Evolutionary conservation across 2,329 filamentous ascomycete genomes (phyloP), one percentile per base, ranked within the genome.

Genomic region (Botrytis medusae): DNA sequence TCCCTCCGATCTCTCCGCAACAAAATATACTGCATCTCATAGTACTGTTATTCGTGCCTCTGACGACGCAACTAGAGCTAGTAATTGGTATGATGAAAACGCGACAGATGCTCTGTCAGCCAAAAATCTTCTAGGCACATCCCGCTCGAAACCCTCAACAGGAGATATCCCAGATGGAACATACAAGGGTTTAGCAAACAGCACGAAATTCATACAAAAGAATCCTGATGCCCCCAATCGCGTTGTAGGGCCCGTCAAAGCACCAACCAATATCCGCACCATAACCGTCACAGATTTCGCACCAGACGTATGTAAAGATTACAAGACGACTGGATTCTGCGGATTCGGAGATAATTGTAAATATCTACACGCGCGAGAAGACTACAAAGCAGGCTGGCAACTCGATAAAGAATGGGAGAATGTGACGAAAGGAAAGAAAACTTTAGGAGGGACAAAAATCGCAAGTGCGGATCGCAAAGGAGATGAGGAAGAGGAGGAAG

Each of bases 301-400:
- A 0, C 94, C 95, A 0, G 95, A 98, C 77, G 93, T 97, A 0
- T 99, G 96, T 83, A 98, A 98, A 82, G 96, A 98, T 81, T 96
- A 93, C 83, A 95, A 95, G 77, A 88, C 93, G 79, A 96, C 91
- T 0, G 92, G 92, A 0, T 91, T 79, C 64, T 80, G 78, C 59
- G 79, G 78, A 4, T 80, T 79, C 60, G 78, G 77, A 40, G 80
- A 81, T 81, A 90, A 87, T 75, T 97, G 95, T 85, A 97, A 94
- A 79, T 96, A 91, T 80, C 80, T 94, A 0, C 93, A 96, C 79
- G 89, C 89, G 8, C 86, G 93, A 73, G 91, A 93, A 79, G 92
- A 94, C 82, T 92, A 93, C 80, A 94, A 95, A 78, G 92, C 95
- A 81, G 96, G 96, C 4, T 99, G 96, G 96, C 94, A 98, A 81